A percentile compares a stretch with the other conserved stretches of the same genome.
Conservation (phyloP, 164 flowering plant genomes). For the Tetrastigma voinierianum region DNA sequence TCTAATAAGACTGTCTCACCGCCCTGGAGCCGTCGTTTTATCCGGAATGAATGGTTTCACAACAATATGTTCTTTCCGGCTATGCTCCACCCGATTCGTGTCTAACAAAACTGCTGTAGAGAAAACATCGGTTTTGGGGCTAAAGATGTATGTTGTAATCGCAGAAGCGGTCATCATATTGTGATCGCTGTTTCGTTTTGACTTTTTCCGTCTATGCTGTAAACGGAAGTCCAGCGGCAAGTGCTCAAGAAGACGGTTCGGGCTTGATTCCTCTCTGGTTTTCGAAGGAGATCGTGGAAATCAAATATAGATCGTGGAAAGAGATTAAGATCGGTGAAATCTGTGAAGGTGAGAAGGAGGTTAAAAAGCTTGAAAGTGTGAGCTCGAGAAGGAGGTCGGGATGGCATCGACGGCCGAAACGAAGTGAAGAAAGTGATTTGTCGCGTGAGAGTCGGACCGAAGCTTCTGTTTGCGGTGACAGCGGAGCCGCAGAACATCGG, state of each 20-base stretch:
- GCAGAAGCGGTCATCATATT: conserved; percentile 16
- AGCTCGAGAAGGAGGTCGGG: conserved; percentile 7
- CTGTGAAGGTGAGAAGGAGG: conserved; percentile 16
- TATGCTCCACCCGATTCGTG: neutral
- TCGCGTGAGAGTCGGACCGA: conserved; percentile 30
- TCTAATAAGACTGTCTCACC: conserved; percentile 2
- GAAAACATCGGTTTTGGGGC: conserved; percentile 37
- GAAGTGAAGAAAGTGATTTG: conserved; percentile 24
- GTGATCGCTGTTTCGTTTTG: conserved; percentile 19
- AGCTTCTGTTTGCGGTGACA: conserved; percentile 24
- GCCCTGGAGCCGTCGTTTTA: neutral
- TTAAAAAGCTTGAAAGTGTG: conserved; percentile 6
- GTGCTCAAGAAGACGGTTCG: conserved; percentile 40
- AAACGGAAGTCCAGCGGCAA: conserved; percentile 31
- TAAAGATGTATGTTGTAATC: conserved; percentile 49
- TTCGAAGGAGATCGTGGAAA: conserved; percentile 44
- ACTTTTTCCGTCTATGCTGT: conserved; percentile 30
- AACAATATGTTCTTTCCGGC: conserved; percentile 36
- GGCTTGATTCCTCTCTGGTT: conserved; percentile 50
- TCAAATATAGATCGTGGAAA: conserved; percentile 18
- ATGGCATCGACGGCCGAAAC: conserved; percentile 11
- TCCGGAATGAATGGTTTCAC: conserved; percentile 5
- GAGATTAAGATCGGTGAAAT: conserved; percentile 14
- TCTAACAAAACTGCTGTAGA: conserved; percentile 17
- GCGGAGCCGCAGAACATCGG: conserved; percentile 44